Base-by-base conservation (phyloP, 2,329 filamentous ascomycete genomes). In the Scleromitrula shiraiana region DNA sequence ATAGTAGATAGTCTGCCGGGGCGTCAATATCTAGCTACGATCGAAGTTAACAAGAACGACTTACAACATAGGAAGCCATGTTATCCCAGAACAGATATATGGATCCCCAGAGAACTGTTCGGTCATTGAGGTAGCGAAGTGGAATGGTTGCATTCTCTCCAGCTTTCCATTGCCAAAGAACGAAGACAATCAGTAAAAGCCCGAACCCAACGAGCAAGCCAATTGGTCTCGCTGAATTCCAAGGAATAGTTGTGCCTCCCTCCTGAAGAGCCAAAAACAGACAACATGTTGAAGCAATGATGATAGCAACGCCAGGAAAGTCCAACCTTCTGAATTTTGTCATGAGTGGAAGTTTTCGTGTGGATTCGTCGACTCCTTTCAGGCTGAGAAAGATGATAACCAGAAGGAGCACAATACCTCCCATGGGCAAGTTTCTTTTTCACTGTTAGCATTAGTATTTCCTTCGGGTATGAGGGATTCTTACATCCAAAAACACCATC, bases 401-500 rank as follows among this genome's bases (percentile, higher is more conserved):
- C 4, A 50, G 17, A n/a, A 50, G 2, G n/a, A 52, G 12, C 2
- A 35, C 36, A 7, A 53, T 9, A n/a, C 24, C 46, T 5, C 53
- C 53, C 10, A 36, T 69, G 12, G 64, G 68, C 17, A 71, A 56
- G 40, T 70, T 71, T 52, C 55, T 59, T 4, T 36, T 36, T 2
- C n/a, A 15, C 10, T 41, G 4, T 17, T 40, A 27, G 14, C 6
- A 15, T 26, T 17, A 27, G 44, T 50, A 56, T 35, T 56, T 52
- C 39, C 7, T 29, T 41, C 7, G 12, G 10, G 23, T 10, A 2
- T 14, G 9, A 29, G 17, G 12, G 20, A 51, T 73, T 3, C 77
- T 51, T 45, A 24, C 30, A 45, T 36, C 51, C 41, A 51, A 30
- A 55, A 53, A 39, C 77, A 80, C 73, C 75, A 78, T 26, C 75